Evolutionary conservation across 2,329 filamentous ascomycete species (phyloP), one percentile per base, ranked within the genome.

Genomic region (Trichoderma polysporum): DNA sequence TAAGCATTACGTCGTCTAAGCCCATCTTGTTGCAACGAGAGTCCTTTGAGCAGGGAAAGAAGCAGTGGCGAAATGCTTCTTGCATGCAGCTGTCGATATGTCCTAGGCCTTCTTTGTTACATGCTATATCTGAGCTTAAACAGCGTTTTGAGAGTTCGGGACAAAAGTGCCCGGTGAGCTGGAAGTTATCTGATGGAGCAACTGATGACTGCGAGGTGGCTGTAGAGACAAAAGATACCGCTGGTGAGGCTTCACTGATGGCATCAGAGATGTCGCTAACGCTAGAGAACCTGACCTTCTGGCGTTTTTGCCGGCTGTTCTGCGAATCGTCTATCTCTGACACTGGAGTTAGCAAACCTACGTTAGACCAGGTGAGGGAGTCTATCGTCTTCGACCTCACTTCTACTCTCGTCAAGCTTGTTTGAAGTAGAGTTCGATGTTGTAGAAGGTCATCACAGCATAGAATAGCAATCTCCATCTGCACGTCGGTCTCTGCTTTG

Each of bases 391-490:
- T 52, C 17, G 58, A 52, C 25, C 45, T 17, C n/a, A 61, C 58
- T n/a, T 61, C 22, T 8, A 61, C 19, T 29, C 58, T 52, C 15
- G 58, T 61, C 22, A 61, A 39, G 6, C 1, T 39, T 29, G 58
- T 39, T 25, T 50, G 19, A 25, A 50, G 33, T 1, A 52, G 10
- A 2, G 58, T 10, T 4, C 31, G 19, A 12, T 39, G 58, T 3
- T 37, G 58, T 1, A 31, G 17, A 5, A 52, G 17, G 5, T 27
- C 47, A 8, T 27, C 47, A 25, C 22, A 53, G 7, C 59, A 62
- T 3, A 53, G 35, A 12, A 62, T 62, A 12, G 49, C 59, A 33
- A 53, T 62, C 6, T 62, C 59, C 59, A 62, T 62, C 12, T 52
- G 59, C 1, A 53, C 49, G 1, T 53, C 59, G 22, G 9, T 41